Percentiles rank a stretch among this genome's conserved stretches.
These are phyloP conservation scores for Phallus indusiatus DNA, from an alignment of 768 basidiomycete species.

Conservation along the genomic window DNA sequence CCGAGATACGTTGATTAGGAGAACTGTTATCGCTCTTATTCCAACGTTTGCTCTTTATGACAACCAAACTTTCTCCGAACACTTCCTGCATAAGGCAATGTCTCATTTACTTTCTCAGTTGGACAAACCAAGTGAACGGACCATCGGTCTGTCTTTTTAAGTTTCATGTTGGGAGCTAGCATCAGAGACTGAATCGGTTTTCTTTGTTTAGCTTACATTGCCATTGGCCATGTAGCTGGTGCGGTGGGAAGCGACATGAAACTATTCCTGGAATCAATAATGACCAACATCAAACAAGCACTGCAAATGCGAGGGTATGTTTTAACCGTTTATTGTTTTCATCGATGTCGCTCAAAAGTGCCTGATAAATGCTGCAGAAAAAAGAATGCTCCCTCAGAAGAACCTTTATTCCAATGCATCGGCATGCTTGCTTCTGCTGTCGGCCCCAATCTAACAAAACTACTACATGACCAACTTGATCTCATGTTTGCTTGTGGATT, in stretches of 20 bases:
- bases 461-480: slow-evolving; percentile 93
- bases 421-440: slow-evolving; percentile 94
- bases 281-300: slow-evolving; percentile 83
- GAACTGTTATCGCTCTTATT: slow-evolving; percentile 92
- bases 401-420: slow-evolving; percentile 95
- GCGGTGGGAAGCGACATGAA: slow-evolving; percentile 94
- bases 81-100: slow-evolving; percentile 92
- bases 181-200: not conserved
- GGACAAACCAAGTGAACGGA: slow-evolving; percentile 80
- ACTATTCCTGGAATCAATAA: slow-evolving; percentile 85
- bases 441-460: slow-evolving; percentile 90
- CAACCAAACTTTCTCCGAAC: slow-evolving; percentile 82
- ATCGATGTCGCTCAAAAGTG: not conserved
- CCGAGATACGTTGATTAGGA: slow-evolving; percentile 79
- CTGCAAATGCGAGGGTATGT: slow-evolving; percentile 76
- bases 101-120: slow-evolving; percentile 80
- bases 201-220: slow-evolving; percentile 66
- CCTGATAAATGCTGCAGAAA: slow-evolving; percentile 31
- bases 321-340: not conserved
- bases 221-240: slow-evolving; percentile 90
- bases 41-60: slow-evolving; percentile 93
- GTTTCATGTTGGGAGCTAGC: not conserved
- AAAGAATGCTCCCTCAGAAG: slow-evolving; percentile 89
- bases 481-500: slow-evolving; percentile 93
- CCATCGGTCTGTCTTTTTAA: slow-evolving; percentile 63